Base-by-base conservation (phyloP, 2,329 filamentous ascomycete species). In the Amauroascus niger region DNA sequence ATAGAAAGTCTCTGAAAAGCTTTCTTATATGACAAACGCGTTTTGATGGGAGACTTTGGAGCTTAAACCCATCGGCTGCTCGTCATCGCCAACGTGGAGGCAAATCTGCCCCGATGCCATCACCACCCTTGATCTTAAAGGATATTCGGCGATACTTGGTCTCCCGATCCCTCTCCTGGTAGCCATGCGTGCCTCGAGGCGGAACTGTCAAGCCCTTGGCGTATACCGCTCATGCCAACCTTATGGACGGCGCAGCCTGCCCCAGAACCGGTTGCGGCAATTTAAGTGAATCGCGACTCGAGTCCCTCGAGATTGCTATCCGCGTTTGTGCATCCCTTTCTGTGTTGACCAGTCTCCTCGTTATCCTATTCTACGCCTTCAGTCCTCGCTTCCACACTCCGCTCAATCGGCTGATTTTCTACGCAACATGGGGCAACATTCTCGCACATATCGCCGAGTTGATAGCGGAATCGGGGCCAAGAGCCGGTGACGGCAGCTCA, bases 391-490 rank as follows among this genome's bases (percentile, higher is more conserved):
- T 64, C 49, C 55, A 57, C 43, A 63, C 59, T 41, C 62, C 63
- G 3, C 89, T 93, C 71, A 93, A 93, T 64, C 78, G 88, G 16
- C 76, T 94, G 0, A 83, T 91, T 8, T 91, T 94, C 67, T 93
- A 86, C 66, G 87, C 88, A 6, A 86, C 85, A 0, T 85, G 87
- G 63, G 88, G 87, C 7, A 94, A 95, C 63, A 76, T 91, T 61
- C 75, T 89, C 68, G 81, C 80, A 57, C 91, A 88, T 65, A 77
- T 88, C 16, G 87, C 83, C 1, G 89, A 87, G 0, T 68, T 91
- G 32, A 87, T 91, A 63, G 82, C 84, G 0, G 77, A 79, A 33
- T 75, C 77, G 0, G 86, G 81, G 37, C 69, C 87, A 6, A 59
- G 63, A 1, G 63, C 71, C 7, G 68, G 74, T 1, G 58, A 70